Base-by-base conservation (phyloP, 2,329 filamentous ascomycete species). In the Aspergillus flavus region DNA sequence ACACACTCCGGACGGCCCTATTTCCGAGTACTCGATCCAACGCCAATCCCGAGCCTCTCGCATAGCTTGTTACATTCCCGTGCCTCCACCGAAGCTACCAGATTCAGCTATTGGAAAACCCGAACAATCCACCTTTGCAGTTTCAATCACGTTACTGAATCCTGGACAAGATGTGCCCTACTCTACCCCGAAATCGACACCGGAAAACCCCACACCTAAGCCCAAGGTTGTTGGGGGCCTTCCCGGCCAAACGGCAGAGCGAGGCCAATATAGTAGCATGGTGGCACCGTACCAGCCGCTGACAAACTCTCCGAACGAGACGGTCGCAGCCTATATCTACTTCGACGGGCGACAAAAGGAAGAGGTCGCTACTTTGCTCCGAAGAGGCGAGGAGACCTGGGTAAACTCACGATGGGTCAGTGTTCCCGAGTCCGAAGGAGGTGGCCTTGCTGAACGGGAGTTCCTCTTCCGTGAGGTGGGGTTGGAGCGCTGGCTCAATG, bases 381-480 rank as follows among this genome's bases (percentile, higher is more conserved):
- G 95, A 61, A 91, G 94, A 14, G 94, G 95, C 28, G 95, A 98
- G 76, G 95, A 99, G 80, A 99, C 95, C 2, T 99, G 95, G 95
- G 96, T 99, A 28, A 99, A 98, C 75, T 97, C 93, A 61, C 86
- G 95, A 71, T 99, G 95, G 95, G 95, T 99, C 57, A 94, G 96
- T 75, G 89, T 99, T 7, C 93, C 94, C 3, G 90, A 94, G 32
- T 88, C 90, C 28, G 94, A 98, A 79, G 94, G 94, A 36, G 95
- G 95, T 57, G 95, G 95, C 48, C 86, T 99, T 53, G 95, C 95
- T 34, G 95, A 99, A 82, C 89, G 95, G 68, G 95, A 99, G 76
- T 99, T 99, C 71, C 82, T 99, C 68, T 99, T 99, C 80, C 91
- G 94, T 61, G 95, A 99, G 78, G 95, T 99, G 55, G 95, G 95